Conservation (phyloP, 495 filamentous ascomycete species). For the Xylaria palmicola region DNA sequence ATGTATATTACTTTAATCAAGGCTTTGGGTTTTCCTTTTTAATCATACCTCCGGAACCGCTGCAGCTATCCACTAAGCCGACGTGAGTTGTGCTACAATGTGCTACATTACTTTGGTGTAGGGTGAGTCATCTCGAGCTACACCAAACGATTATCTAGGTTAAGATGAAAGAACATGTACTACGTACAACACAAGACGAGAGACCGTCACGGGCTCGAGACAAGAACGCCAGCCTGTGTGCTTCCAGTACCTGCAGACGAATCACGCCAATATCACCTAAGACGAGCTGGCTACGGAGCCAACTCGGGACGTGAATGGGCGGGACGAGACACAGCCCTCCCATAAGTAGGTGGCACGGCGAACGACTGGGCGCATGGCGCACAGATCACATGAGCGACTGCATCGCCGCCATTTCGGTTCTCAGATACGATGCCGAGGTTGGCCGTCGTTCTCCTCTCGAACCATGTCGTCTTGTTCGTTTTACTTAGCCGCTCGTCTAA, state of each 20-base stretch:
- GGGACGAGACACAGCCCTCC: not conserved
- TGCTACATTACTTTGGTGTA: no score
- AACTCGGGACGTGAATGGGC: not conserved
- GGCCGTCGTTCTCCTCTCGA: not conserved
- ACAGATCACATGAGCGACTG: slow-evolving; percentile 4
- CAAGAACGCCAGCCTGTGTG: not conserved
- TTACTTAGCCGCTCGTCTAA: no score
- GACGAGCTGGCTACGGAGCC: not conserved
- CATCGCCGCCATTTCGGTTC: not conserved
- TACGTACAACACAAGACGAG: not conserved
- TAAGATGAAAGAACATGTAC: no score
- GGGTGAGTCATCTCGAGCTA: no score
- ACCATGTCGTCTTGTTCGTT: not conserved
- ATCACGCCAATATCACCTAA: slow-evolving; percentile 1
- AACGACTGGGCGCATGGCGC: slow-evolving; percentile 1
- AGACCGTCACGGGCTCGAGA: not conserved
- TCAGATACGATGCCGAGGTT: not conserved
- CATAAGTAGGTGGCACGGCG: not conserved
- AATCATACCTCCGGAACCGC: no score
- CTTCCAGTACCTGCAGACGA: slow-evolving; percentile 10
- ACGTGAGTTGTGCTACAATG: no score
- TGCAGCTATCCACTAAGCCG: no score
- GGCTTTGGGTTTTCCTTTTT: no score
- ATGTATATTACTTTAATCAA: no score
- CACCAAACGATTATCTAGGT: not conserved